These are phyloP conservation scores for Gilbertella persicaria DNA, from an alignment of 371 early-diverging fungal genomes.

Conservation along the genomic window DNA sequence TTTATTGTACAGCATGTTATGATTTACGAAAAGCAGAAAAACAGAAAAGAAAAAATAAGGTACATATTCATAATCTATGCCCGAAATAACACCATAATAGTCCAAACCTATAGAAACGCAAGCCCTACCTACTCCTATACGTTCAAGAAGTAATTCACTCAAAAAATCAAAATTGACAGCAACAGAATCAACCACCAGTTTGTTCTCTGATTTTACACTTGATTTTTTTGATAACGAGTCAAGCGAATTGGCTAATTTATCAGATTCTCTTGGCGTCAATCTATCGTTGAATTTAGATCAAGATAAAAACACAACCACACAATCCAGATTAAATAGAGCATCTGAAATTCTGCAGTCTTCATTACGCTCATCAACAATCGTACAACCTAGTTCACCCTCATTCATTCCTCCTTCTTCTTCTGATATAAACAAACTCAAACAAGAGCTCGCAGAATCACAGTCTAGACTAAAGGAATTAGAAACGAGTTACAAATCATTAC, in stretches of 20 bases:
- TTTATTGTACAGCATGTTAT: slow-evolving; percentile 49
- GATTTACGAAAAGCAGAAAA: slow-evolving; percentile 35
- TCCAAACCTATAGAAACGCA: no score
- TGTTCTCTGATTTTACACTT: slow-evolving; percentile 16
- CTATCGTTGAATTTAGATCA: slow-evolving; percentile 2
- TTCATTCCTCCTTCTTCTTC: not conserved
- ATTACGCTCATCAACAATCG: no score
- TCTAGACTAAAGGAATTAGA: slow-evolving; percentile 25
- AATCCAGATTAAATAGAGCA: slow-evolving; percentile 14
- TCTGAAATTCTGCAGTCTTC: slow-evolving; percentile 24
- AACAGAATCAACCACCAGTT: no score
- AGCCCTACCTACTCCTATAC: slow-evolving; percentile 17
- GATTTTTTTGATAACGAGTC: slow-evolving; percentile 23
- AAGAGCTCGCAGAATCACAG: slow-evolving; percentile 14
- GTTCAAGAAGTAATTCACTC: slow-evolving; percentile 18
- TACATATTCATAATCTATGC: slow-evolving; percentile 3
- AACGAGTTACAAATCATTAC: slow-evolving; percentile 14
- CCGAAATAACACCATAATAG: no score
- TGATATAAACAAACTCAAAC: slow-evolving; percentile 10
- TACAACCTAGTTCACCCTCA: not conserved
- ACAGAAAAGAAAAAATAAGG: slow-evolving; percentile 28
- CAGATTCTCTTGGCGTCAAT: slow-evolving; percentile 22
- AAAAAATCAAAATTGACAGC: slow-evolving; percentile 1
- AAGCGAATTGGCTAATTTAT: slow-evolving; percentile 20
- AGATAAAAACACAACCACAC: not conserved